These are phyloP conservation scores for Leptomonas pyrrhocoris DNA, from an alignment of 208 protist species.

Conservation along the genomic window DNA sequence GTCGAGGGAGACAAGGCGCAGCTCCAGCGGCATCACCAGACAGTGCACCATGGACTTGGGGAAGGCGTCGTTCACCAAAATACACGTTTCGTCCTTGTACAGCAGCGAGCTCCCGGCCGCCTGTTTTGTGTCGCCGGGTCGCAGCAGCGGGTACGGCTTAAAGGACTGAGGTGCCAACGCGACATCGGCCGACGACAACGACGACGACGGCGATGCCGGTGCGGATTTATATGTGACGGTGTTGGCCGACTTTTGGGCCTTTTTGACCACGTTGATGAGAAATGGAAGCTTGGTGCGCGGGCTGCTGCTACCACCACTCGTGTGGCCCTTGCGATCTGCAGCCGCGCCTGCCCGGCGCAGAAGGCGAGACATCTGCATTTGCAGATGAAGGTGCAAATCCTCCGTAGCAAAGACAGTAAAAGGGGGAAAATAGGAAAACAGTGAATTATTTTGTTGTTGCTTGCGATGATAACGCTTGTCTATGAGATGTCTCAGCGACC, in stretches of 20 bases:
- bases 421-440: not conserved
- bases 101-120: slow-evolving; percentile 52
- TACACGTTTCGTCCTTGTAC: slow-evolving; percentile 76
- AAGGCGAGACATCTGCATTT: slow-evolving; percentile 14
- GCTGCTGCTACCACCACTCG: slow-evolving; percentile 36
- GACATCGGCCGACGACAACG: slow-evolving; percentile 5
- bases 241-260: slow-evolving; percentile 36
- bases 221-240: slow-evolving; percentile 19
- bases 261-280: slow-evolving; percentile 70
- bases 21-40: slow-evolving; percentile 81
- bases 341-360: slow-evolving; percentile 10
- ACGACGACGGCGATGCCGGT: slow-evolving; percentile 1
- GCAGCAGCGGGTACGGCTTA: slow-evolving; percentile 46
- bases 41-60: slow-evolving; percentile 89
- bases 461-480: not conserved
- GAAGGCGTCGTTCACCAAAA: slow-evolving; percentile 85
- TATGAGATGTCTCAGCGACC: no score
- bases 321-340: slow-evolving; percentile 4
- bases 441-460: no score
- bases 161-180: slow-evolving; percentile 39
- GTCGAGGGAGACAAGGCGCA: slow-evolving; percentile 65
- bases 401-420: not conserved
- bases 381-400: not conserved
- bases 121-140: slow-evolving; percentile 38
- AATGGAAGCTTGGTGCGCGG: slow-evolving; percentile 78